phyloP scores from a whole-genome alignment of 257 asterid genomes.

The Buddleja alternifolia region DNA sequence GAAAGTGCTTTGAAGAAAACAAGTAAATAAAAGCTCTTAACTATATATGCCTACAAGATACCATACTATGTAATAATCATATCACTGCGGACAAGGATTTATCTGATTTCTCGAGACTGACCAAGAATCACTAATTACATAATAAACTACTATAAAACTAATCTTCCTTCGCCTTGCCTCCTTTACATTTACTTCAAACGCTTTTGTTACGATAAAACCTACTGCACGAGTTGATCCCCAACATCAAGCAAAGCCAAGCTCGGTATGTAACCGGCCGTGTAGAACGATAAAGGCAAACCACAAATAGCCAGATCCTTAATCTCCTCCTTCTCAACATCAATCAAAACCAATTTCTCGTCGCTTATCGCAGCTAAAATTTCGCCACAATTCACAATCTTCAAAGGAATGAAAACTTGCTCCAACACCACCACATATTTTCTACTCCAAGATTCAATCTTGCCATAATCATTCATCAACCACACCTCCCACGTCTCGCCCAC shows the following conservation, averaged over 20 bases:
- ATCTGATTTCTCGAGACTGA: too few relatives aligned
- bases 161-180: background rate
- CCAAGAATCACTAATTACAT: background rate
- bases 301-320: conserved; percentile 27
- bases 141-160: background rate
- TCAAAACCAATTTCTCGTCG: conserved; percentile 33
- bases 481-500: conserved; percentile 38
- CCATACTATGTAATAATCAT: background rate
- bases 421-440: conserved; percentile 19
- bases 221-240: conserved; percentile 23
- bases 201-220: background rate
- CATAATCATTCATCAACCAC: conserved; percentile 46
- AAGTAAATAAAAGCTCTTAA: background rate
- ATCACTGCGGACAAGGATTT: too few relatives aligned
- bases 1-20: background rate
- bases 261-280: conserved; percentile 26
- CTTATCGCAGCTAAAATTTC: conserved; percentile 28
- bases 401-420: conserved; percentile 30
- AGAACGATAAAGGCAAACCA: conserved; percentile 39
- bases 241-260: conserved; percentile 45
- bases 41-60: background rate
- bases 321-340: conserved; percentile 35
- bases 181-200: conserved; percentile 1
- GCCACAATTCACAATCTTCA: conserved; percentile 30
- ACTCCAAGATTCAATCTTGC: conserved; percentile 40